Conservation (phyloP, 768 basidiomycete species). For the Kwoniella shandongensis region DNA sequence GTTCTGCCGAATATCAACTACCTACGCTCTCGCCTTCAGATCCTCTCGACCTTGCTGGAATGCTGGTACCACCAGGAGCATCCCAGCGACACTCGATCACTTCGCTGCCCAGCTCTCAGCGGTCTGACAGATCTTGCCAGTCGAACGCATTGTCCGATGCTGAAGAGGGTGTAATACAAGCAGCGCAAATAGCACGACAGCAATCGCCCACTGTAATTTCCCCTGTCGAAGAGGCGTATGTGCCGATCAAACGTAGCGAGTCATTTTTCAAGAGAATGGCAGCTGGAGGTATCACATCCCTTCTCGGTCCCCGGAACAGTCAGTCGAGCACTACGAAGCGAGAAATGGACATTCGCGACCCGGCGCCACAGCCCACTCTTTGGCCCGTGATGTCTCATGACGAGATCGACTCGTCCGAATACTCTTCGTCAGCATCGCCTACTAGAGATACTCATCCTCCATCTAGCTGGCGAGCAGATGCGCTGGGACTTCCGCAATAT, state of each 20-base stretch:
- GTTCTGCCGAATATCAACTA: slow-evolving; percentile 54
- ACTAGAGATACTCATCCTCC: slow-evolving; percentile 21
- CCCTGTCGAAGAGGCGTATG: slow-evolving; percentile 67
- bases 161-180: slow-evolving; percentile 36
- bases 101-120: slow-evolving; percentile 19
- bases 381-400: slow-evolving; percentile 60
- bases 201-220: slow-evolving; percentile 25
- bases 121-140: slow-evolving; percentile 15
- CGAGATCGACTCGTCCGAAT: slow-evolving; percentile 4
- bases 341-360: slow-evolving; percentile 70
- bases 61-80: slow-evolving; percentile 17
- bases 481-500: neutral
- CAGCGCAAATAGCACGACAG: slow-evolving; percentile 13
- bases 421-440: slow-evolving; percentile 1
- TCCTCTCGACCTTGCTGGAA: slow-evolving; percentile 62
- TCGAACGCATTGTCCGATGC: slow-evolving; percentile 25
- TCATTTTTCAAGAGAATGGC: slow-evolving; percentile 47
- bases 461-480: slow-evolving; percentile 20
- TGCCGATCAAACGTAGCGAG: slow-evolving; percentile 63
- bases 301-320: slow-evolving; percentile 55
- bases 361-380: slow-evolving; percentile 68
- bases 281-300: slow-evolving; percentile 30
- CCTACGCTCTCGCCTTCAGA: slow-evolving; percentile 55
- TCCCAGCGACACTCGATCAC: slow-evolving; percentile 2
- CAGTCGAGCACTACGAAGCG: slow-evolving; percentile 3